Evolutionary conservation across 148 eudicot genomes (phyloP).

Genomic region (Tetragonia tetragonoides): DNA sequence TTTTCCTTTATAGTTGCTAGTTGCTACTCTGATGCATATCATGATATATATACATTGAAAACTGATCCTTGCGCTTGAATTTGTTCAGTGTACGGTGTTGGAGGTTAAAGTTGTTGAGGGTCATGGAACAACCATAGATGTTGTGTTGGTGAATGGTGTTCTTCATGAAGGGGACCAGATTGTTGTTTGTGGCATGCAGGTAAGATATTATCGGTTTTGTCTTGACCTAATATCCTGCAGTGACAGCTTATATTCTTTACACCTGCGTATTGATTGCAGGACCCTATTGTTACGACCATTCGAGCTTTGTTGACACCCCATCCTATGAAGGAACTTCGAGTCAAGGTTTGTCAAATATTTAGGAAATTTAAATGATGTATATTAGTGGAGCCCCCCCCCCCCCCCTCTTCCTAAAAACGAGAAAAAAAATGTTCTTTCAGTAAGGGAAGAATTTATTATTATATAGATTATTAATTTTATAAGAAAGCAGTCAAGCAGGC

Average conservation of each 20-base stretch:
- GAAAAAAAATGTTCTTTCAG: no score
- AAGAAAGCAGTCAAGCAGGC: not conserved
- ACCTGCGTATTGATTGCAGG: slow-evolving; percentile 36
- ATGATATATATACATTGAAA: not conserved
- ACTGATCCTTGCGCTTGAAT: slow-evolving; percentile 19
- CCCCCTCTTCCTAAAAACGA: no score
- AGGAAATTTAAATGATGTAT: slow-evolving; percentile 10
- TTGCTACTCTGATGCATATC: not conserved
- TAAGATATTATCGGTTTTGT: slow-evolving; percentile 20
- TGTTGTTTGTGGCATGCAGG: slow-evolving; percentile 93
- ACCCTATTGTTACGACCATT: slow-evolving; percentile 75
- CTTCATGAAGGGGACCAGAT: slow-evolving; percentile 93
- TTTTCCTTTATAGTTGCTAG: not conserved
- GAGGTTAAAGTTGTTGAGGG: slow-evolving; percentile 96
- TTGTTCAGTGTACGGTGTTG: slow-evolving; percentile 80
- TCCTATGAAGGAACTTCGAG: slow-evolving; percentile 95
- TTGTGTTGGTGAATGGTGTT: slow-evolving; percentile 80
- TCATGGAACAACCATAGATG: slow-evolving; percentile 89
- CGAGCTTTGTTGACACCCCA: slow-evolving; percentile 91
- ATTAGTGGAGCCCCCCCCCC: slow-evolving; percentile 71
- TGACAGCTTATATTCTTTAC: not conserved
- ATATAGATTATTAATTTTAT: no score
- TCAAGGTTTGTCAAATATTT: slow-evolving; percentile 51
- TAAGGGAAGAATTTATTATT: slow-evolving; percentile 82
- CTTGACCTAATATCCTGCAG: not conserved